These are phyloP conservation scores for Malus orientalis DNA, from an alignment of 306 rosid genomes.

Conservation along the genomic window DNA sequence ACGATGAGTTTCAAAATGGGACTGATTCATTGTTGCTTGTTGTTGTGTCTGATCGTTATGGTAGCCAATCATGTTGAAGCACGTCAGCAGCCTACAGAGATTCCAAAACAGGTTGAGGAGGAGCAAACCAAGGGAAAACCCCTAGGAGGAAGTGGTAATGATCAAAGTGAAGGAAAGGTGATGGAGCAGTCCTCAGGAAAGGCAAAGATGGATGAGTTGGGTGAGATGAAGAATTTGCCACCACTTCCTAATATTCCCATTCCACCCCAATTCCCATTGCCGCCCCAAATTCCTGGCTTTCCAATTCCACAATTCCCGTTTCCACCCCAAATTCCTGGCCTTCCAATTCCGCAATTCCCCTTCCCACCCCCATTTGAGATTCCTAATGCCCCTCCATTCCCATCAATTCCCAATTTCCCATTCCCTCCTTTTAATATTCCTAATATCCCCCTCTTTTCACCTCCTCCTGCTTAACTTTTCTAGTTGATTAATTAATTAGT, in stretches of 20 bases:
- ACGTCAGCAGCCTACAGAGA: constrained; percentile 10
- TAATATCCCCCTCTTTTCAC: constrained; percentile 2
- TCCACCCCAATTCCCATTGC: neutral
- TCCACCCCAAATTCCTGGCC: neutral
- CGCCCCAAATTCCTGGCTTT: neutral
- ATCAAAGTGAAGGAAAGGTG: neutral
- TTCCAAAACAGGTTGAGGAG: neutral
- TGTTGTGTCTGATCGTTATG: constrained; percentile 2
- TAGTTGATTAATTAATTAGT: neutral
- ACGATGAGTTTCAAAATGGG: neutral
- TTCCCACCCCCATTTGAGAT: neutral
- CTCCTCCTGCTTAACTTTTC: constrained; percentile 7
- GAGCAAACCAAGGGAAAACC: neutral
- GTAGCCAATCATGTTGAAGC: constrained; percentile 3
- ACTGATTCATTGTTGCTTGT: neutral
- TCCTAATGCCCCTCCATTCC: neutral
- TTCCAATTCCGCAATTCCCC: neutral
- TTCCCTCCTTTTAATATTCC: constrained; percentile 10
- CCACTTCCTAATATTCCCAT: constrained; percentile 6
- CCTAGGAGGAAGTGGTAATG: neutral
- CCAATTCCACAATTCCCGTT: neutral
- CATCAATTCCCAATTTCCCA: neutral
- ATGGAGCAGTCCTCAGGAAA: neutral
- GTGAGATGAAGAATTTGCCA: constrained; percentile 14
- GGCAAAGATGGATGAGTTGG: neutral